phyloP scores from a whole-genome alignment of 2,329 filamentous ascomycete species.

The Colletotrichum costaricense region DNA sequence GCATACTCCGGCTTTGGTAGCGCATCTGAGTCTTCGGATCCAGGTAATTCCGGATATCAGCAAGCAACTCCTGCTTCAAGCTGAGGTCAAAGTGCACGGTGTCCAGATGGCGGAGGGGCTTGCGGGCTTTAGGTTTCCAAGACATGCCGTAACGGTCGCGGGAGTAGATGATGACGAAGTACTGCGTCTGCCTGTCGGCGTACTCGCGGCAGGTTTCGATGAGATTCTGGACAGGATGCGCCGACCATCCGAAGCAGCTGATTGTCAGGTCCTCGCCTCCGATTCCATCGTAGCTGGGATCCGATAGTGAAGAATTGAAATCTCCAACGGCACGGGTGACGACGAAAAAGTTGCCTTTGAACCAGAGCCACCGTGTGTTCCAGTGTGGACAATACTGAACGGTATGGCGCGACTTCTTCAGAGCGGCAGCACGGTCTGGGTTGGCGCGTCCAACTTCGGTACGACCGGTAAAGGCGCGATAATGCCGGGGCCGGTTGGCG shows the following conservation, averaged over 20 bases:
- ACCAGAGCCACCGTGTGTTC: constrained; percentile 60
- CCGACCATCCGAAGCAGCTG: constrained; percentile 63
- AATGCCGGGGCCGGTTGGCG: constrained; percentile 50
- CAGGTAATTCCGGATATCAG: constrained; percentile 64
- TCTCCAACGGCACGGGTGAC: constrained; percentile 54
- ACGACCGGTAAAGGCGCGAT: constrained; percentile 56
- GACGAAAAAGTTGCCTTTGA: constrained; percentile 57
- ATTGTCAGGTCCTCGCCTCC: constrained; percentile 59
- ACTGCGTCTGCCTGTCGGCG: constrained; percentile 59
- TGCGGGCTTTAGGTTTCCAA: constrained; percentile 61
- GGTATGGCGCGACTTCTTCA: constrained; percentile 54
- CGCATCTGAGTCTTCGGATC: constrained; percentile 61
- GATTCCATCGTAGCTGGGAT: constrained; percentile 57
- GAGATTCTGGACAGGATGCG: constrained; percentile 57
- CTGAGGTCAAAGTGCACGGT: constrained; percentile 62
- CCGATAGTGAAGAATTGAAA: constrained; percentile 49
- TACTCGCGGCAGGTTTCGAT: constrained; percentile 60
- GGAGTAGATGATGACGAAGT: constrained; percentile 61
- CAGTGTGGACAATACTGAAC: constrained; percentile 59
- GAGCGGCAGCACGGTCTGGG: constrained; percentile 50
- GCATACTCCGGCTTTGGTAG: constrained; percentile 69
- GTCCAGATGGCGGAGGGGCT: constrained; percentile 60
- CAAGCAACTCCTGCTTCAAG: constrained; percentile 58
- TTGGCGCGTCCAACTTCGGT: constrained; percentile 49
- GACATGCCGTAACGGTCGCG: constrained; percentile 57